Base-by-base conservation (phyloP, 805 yeast genomes). In the Lipomyces orientalis region DNA sequence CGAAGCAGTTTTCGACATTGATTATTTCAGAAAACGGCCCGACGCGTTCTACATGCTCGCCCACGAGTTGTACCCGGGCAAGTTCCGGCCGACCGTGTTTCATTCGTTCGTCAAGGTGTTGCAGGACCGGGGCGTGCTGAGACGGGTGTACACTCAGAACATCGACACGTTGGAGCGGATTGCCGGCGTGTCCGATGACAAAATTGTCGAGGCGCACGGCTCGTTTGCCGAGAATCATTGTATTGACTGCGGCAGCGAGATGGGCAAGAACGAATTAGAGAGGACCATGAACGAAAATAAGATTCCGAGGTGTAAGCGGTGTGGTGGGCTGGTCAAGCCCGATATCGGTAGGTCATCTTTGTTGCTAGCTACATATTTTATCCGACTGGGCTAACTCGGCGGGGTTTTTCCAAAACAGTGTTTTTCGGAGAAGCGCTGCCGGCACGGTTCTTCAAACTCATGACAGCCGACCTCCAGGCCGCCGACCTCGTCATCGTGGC, bases 391-490 rank as follows among this genome's bases (percentile, higher is more conserved):
- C 29, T 25, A 25, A 25, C 29, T 25, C 3, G 29, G 29, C 2
- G 29, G n/a, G n/a, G n/a, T n/a, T n/a, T 25, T 52, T 52, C 34
- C 10, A 22, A 16, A 29, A 16, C 6, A 68, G 75, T 93, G 0
- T 94, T 94, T 75, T 95, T 93, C 79, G 98, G 98, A 2, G 99
- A 94, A 77, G 85, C 88, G 1, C 81, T 94, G 34, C 98, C 98
- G 0, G 74, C 73, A 1, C 79, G 81, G 64, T 91, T 93, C 74
- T 93, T 90, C 77, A 85, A 86, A 1, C 73, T 78, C 12, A 88
- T 95, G 90, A 94, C 89, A 2, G 71, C 76, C 14, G 90, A 87
- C 73, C 75, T 84, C 43, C 81, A 82, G 1, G 82, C 78, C 25
- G 79, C 87, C 33, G 92, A 89, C 72, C 76, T 93, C 34, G 91